Base-by-base conservation (phyloP, 2,329 filamentous ascomycete genomes). In the Bipolaris bicolor region DNA sequence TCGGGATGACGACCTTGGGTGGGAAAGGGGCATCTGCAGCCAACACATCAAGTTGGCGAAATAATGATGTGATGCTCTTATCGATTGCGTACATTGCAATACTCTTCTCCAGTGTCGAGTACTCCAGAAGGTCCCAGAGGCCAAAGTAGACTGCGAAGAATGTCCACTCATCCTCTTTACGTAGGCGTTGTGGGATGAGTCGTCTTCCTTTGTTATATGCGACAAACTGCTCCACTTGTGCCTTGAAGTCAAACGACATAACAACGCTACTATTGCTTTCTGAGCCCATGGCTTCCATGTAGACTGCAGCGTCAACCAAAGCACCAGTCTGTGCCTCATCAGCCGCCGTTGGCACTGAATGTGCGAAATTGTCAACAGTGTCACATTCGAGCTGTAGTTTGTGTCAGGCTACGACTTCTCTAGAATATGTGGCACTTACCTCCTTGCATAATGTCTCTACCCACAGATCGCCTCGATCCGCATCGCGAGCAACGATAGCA, bases 131-230 rank as follows among this genome's bases (percentile, higher is more conserved):
- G 47, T 77, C 76, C 70, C 72, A 76, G 18, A 73, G 63, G 13
- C 76, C 75, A 48, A 77, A 76, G 37, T 71, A 71, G 15, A 77
- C 66, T 9, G 75, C 75, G 56, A 76, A 76, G 33, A 75, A 51
- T 22, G 69, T 75, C 67, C 67, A 69, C 47, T 73, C 64, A 31
- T 73, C 64, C 11, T 59, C 49, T 47, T 59, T 60, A 16, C 60
- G 57, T 37, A 69, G 61, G 10, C 62, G 56, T 48, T 63, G 53
- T 6, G 67, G 58, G 16, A 72, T 63, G 34, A 51, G 51, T 15
- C 53, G 46, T 48, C 53, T 55, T n/a, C 59, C 58, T 50, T 65
- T 63, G 43, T 63, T 63, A 47, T 70, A 72, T 31, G 62, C 59
- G 16, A 76, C 59, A 51, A 71, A 77, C 43, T 76, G 71, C 61